phyloP scores from a whole-genome alignment of 2,329 filamentous ascomycete genomes.

The Aspergillus quadrilineatus region DNA sequence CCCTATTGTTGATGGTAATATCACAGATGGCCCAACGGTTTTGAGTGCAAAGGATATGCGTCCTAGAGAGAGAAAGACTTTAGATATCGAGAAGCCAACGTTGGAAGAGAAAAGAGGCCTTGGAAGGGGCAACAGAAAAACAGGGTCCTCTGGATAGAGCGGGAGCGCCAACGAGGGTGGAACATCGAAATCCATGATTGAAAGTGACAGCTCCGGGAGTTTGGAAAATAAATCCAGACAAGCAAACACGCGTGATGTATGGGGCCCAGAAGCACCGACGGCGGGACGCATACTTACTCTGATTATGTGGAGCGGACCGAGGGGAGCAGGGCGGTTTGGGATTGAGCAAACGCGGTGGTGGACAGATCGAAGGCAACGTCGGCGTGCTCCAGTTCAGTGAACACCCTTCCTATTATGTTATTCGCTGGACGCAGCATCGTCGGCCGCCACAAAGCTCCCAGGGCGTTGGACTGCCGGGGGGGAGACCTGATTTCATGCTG shows the following conservation, averaged over 20 bases:
- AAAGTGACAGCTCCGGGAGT: not conserved
- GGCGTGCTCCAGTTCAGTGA: not conserved
- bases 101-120: not conserved
- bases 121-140: not conserved
- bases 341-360: not conserved
- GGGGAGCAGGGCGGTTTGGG: not conserved
- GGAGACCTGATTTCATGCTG: constrained; percentile 1
- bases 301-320: not conserved
- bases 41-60: not conserved
- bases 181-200: not conserved
- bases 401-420: not conserved
- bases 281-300: not conserved
- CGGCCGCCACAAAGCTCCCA: not conserved
- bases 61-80: not conserved
- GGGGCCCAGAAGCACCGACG: not conserved
- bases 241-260: constrained; percentile 2
- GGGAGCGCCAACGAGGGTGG: constrained; percentile 3
- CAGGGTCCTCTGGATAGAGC: not conserved
- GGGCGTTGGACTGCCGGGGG: not conserved
- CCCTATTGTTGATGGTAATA: not conserved
- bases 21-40: not conserved
- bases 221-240: constrained; percentile 6
- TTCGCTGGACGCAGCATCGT: not conserved
- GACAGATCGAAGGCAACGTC: not conserved
- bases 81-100: not conserved